Conservation (phyloP, 176 grass and related monocot species). For the Musa beccarii region DNA sequence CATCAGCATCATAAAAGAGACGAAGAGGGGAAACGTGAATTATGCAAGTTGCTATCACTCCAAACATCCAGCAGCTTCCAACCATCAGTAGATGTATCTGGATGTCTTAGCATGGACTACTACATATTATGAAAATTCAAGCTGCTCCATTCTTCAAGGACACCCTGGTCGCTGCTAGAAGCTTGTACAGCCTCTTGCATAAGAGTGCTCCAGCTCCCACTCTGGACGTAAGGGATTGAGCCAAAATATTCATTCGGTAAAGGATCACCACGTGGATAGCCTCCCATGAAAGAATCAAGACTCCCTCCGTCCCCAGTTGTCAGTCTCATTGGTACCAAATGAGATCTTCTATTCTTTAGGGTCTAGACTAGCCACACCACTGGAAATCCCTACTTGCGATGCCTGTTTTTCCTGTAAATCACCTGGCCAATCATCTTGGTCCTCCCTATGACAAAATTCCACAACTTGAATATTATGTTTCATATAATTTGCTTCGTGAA, state of each 20-base stretch:
- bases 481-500: slow-evolving; percentile 4
- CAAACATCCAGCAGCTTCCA: slow-evolving; percentile 30
- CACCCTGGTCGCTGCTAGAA: slow-evolving; percentile 61
- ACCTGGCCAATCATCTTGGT: not conserved
- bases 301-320: slow-evolving; percentile 59
- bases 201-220: slow-evolving; percentile 91
- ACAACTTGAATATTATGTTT: not conserved
- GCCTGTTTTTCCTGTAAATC: not conserved
- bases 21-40: slow-evolving; percentile 12
- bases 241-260: slow-evolving; percentile 48
- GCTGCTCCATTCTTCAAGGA: slow-evolving; percentile 74
- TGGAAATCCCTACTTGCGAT: not conserved
- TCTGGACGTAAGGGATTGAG: slow-evolving; percentile 52
- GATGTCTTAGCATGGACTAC: slow-evolving; percentile 29
- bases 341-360: slow-evolving; percentile 80
- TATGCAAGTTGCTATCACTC: slow-evolving; percentile 31
- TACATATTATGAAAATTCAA: slow-evolving; percentile 56
- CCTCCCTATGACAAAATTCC: not conserved
- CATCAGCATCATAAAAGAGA: slow-evolving; percentile 29
- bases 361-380: not conserved
- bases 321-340: slow-evolving; percentile 51
- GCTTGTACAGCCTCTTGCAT: slow-evolving; percentile 89
- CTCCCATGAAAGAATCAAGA: slow-evolving; percentile 23
- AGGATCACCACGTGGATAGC: slow-evolving; percentile 32
- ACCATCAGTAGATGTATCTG: slow-evolving; percentile 23